Percentiles rank a stretch among this genome's conserved stretches.
Evolutionary conservation across 345 rosid genomes (phyloP).

Genomic region (Combretum micranthum): DNA sequence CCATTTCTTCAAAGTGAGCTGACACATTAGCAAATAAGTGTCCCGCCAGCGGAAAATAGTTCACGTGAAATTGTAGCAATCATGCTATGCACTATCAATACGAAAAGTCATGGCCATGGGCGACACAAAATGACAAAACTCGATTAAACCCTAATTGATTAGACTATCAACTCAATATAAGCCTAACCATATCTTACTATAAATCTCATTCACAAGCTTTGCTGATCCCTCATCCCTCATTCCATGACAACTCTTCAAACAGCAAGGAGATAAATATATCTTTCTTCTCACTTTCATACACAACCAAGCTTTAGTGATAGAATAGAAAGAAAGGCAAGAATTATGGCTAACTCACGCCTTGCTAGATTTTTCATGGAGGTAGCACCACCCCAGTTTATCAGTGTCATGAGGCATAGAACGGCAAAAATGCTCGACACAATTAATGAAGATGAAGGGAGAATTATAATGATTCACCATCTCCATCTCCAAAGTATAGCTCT

Average conservation of each 20-base stretch:
- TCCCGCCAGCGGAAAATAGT: neutral
- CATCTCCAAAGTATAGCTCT: constrained; percentile 14
- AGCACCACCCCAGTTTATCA: constrained; percentile 82
- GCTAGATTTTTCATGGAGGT: constrained; percentile 73
- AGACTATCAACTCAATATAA: constrained; percentile 2
- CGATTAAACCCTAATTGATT: neutral
- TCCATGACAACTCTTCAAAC: no score
- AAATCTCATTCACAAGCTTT: neutral
- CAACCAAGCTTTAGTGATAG: neutral
- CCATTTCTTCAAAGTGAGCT: neutral
- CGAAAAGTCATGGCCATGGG: neutral
- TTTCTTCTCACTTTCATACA: neutral
- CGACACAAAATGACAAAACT: constrained; percentile 7
- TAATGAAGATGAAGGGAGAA: constrained; percentile 67
- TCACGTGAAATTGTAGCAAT: no score
- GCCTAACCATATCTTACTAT: constrained; percentile 4
- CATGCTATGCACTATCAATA: neutral
- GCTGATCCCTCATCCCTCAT: no score
- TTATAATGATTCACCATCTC: constrained; percentile 13
- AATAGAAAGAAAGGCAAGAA: neutral
- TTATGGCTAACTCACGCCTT: constrained; percentile 59
- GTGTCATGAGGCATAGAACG: constrained; percentile 65
- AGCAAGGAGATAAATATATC: neutral
- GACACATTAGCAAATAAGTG: neutral
- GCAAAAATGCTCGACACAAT: constrained; percentile 77